Evolutionary conservation across 768 basidiomycete genomes (phyloP), one percentile per base, ranked within the genome.

Genomic region (Lactifluus piperatus): DNA sequence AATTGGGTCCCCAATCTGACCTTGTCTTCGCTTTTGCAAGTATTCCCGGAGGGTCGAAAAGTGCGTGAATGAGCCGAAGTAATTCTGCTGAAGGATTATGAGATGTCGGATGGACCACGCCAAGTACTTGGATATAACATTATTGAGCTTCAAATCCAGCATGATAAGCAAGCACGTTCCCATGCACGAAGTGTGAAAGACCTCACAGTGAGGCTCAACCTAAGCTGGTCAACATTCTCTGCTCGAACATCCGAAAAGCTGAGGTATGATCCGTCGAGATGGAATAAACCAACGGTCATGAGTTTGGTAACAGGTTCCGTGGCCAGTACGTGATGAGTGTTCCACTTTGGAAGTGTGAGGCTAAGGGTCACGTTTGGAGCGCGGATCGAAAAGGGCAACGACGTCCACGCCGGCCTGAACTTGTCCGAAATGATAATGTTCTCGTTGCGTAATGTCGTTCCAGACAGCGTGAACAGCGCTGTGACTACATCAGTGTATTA

Each of bases 51-150:
- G 76, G 0, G 91, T 97, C 3, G 86, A 85, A 66, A 94, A 97
- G 64, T 95, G 89, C 2, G 93, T 97, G 71, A 97, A 98, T 5
- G 82, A 79, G 11, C 95, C 95, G 51, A 97, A 83, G 71, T 98
- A 98, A 71, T 97, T 97, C 67, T 95, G 92, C 47, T 88, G 84
- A 58, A 97, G 68, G 41, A 86, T 82, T 83, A 98, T 88, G 64
- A 95, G 78, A 67, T 92, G 85, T 37, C 94, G 83, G 60, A 94
- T 80, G 2, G 84, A 84, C 94, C 94, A 97, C 24, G 93, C 94
- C 53, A 92, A 73, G 1, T 78, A 75, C 69, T 86, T 88, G 73
- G 85, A 86, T 9, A 80, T 73, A 34, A 84, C 68, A 34, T 83
- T 77, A 7, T 72, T 66, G 0, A 73, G 67, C 88, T 90, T 61